phyloP scores from a whole-genome alignment of 176 grass and related monocot genomes.

The Ampelocalamus luodianensis region DNA sequence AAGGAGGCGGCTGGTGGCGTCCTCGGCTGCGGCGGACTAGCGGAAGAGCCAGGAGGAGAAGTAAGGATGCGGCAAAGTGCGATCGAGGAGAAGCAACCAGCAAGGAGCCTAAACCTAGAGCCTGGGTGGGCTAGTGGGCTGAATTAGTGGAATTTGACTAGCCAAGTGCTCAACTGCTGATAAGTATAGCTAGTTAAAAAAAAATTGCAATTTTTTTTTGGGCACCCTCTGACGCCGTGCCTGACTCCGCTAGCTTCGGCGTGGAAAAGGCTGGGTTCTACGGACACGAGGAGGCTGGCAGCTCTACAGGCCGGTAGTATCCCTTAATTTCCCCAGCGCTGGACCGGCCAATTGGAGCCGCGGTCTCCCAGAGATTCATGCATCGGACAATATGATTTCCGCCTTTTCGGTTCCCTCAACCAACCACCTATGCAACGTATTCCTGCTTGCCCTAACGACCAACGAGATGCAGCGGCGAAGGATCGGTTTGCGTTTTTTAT shows the following conservation, averaged over 20 bases:
- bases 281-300: neutral
- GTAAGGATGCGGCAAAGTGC: too few relatives aligned
- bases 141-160: too few relatives aligned
- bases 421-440: neutral
- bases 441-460: neutral
- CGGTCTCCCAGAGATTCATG: neutral
- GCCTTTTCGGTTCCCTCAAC: conserved; percentile 35
- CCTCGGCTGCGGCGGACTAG: too few relatives aligned
- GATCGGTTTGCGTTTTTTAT: neutral
- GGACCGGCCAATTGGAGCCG: conserved; percentile 26
- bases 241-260: neutral
- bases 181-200: too few relatives aligned
- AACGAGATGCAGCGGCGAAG: neutral
- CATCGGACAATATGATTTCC: neutral
- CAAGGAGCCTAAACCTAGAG: too few relatives aligned
- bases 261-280: neutral
- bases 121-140: too few relatives aligned
- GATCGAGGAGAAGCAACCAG: too few relatives aligned
- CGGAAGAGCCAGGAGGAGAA: too few relatives aligned
- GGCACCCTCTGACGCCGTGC: too few relatives aligned
- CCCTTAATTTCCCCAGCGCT: conserved; percentile 15
- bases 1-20: too few relatives aligned
- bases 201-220: too few relatives aligned
- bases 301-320: neutral
- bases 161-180: too few relatives aligned